Percentiles rank a stretch among this genome's conserved stretches.
phyloP scores from a whole-genome alignment of 2,329 filamentous ascomycete genomes.

The Aureobasidium namibiae region DNA sequence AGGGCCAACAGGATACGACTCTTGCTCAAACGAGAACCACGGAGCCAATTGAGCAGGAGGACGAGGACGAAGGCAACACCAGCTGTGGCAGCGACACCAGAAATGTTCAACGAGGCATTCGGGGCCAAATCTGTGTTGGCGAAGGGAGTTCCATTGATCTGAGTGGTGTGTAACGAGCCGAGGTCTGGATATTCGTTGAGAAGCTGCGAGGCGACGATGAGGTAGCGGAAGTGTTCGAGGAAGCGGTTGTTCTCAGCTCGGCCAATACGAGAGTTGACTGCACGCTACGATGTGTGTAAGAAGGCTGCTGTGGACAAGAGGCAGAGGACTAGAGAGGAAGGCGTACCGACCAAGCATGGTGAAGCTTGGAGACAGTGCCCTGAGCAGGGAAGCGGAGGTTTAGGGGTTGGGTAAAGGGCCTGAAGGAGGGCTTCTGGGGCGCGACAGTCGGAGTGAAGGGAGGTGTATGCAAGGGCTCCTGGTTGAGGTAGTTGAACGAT shows the following conservation, averaged over 20 bases:
- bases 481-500: slow-evolving; percentile 14
- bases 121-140: not conserved
- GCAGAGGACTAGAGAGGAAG: not conserved
- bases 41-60: slow-evolving; percentile 64
- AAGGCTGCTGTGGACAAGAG: not conserved
- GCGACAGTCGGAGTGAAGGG: slow-evolving; percentile 45
- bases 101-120: not conserved
- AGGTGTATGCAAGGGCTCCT: slow-evolving; percentile 12
- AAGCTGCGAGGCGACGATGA: slow-evolving; percentile 84
- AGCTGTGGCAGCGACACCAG: slow-evolving; percentile 57
- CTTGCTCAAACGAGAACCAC: slow-evolving; percentile 36
- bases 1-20: slow-evolving; percentile 41
- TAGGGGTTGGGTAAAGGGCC: slow-evolving; percentile 39
- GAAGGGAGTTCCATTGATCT: not conserved
- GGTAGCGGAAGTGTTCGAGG: slow-evolving; percentile 86
- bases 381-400: slow-evolving; percentile 28
- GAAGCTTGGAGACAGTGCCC: slow-evolving; percentile 21
- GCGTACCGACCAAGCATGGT: slow-evolving; percentile 13
- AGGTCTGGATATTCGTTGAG: slow-evolving; percentile 56
- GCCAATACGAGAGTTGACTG: slow-evolving; percentile 63
- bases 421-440: slow-evolving; percentile 39
- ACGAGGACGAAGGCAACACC: slow-evolving; percentile 52
- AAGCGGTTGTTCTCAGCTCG: slow-evolving; percentile 75
- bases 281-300: slow-evolving; percentile 38
- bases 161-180: slow-evolving; percentile 30